phyloP scores from a whole-genome alignment of 177 flowering plant genomes.

The Vitis hybrid region DNA sequence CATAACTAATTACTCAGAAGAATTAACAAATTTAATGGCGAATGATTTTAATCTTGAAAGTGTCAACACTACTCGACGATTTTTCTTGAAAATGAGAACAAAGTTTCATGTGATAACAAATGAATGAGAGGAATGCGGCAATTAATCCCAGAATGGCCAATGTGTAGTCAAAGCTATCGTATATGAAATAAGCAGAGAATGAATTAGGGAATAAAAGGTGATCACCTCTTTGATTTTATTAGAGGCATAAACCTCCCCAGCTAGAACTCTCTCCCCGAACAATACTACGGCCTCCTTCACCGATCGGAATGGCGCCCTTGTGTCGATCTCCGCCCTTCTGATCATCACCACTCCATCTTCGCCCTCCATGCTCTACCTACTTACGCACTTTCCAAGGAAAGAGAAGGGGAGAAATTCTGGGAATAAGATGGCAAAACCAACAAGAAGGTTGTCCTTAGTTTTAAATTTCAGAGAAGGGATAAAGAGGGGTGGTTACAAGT shows the following conservation, averaged over 20 bases:
- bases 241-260: conserved; percentile 45
- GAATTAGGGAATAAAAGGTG: no score
- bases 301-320: conserved; percentile 51
- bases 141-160: no score
- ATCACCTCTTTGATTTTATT: conserved; percentile 49
- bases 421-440: not conserved
- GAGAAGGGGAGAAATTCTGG: not conserved
- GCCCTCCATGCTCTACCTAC: conserved; percentile 12
- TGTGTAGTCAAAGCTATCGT: no score
- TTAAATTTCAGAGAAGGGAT: conserved; percentile 1
- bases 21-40: no score
- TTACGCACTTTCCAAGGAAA: not conserved
- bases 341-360: conserved; percentile 21
- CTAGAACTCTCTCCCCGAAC: conserved; percentile 60
- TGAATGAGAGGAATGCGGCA: no score
- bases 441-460: not conserved
- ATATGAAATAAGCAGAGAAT: no score
- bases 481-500: conserved; percentile 9
- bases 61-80: no score
- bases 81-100: no score
- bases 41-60: no score
- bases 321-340: conserved; percentile 59
- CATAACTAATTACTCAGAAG: no score
- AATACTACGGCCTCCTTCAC: conserved; percentile 62
- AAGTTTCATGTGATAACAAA: no score